These are phyloP conservation scores for Teunomyces panamensis DNA, from an alignment of 805 yeast genomes.

Conservation along the genomic window DNA sequence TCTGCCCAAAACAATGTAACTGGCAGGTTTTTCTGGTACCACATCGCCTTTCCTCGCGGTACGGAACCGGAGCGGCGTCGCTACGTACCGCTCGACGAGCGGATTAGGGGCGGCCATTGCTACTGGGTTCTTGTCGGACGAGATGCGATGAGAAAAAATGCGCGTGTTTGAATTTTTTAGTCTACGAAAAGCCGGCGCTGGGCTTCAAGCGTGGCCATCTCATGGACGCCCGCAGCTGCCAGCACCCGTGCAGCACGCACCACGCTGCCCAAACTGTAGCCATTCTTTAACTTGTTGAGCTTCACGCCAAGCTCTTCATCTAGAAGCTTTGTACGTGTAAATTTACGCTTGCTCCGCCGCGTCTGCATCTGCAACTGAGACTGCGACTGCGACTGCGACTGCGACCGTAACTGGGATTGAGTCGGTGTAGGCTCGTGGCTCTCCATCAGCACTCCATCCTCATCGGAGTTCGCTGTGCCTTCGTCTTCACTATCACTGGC, in stretches of 20 bases:
- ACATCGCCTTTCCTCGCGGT: constrained; percentile 49
- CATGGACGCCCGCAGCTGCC: constrained; percentile 13
- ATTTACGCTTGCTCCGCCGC: not conserved
- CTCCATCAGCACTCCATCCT: constrained; percentile 21
- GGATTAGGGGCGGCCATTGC: constrained; percentile 36
- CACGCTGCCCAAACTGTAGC: not conserved
- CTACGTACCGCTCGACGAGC: constrained; percentile 58
- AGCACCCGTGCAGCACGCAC: constrained; percentile 14
- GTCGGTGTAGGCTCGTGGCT: constrained; percentile 7
- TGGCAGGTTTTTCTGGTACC: constrained; percentile 40
- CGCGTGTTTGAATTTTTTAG: not conserved
- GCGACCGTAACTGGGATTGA: not conserved
- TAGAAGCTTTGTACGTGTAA: not conserved
- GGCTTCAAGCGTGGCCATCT: constrained; percentile 17
- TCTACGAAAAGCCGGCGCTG: constrained; percentile 18
- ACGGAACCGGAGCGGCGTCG: constrained; percentile 62
- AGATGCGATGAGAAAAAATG: constrained; percentile 6
- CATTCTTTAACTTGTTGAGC: constrained; percentile 6
- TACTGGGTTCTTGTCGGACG: constrained; percentile 1
- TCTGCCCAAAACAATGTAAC: constrained; percentile 43
- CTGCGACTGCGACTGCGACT: not conserved
- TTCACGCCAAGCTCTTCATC: constrained; percentile 9
- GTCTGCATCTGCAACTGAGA: not conserved
- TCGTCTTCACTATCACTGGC: constrained; percentile 25
- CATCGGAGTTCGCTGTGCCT: constrained; percentile 17